Percentiles rank a stretch among this genome's conserved stretches.
Evolutionary conservation across 2,329 filamentous ascomycete genomes (phyloP).

Genomic region (Tolypocladium guangdongense): DNA sequence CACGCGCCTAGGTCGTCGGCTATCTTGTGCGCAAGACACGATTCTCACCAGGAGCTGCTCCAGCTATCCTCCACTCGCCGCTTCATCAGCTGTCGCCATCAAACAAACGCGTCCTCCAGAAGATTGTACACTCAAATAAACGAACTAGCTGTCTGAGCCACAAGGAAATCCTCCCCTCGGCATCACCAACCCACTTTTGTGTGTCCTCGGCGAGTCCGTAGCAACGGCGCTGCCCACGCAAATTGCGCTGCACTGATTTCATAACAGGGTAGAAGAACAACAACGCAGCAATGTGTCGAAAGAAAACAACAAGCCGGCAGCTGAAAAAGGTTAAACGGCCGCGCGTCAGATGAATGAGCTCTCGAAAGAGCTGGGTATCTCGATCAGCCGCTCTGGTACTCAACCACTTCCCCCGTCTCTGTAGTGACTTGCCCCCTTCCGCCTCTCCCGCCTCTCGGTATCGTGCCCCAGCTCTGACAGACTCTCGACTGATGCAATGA

Average conservation of each 20-base stretch:
- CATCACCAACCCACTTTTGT: background rate
- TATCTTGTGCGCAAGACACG: background rate
- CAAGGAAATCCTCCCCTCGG: background rate
- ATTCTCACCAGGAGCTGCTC: background rate
- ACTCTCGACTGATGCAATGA: background rate
- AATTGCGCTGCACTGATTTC: background rate
- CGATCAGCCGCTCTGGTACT: conserved; percentile 17
- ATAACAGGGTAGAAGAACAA: background rate
- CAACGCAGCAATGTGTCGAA: conserved; percentile 1
- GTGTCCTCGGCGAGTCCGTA: background rate
- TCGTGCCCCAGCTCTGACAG: background rate
- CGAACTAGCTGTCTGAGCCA: background rate
- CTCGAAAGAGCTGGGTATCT: conserved; percentile 30
- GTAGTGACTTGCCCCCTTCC: background rate
- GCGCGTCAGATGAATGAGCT: conserved; percentile 24
- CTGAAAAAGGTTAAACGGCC: conserved; percentile 12
- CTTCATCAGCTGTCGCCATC: background rate
- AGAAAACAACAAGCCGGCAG: conserved; percentile 10
- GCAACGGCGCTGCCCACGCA: background rate
- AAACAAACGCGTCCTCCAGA: background rate
- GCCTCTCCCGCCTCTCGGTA: background rate
- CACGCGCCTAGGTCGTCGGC: background rate
- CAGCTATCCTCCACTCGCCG: background rate
- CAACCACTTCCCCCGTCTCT: conserved; percentile 1
- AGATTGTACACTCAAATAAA: background rate